Base-by-base conservation (phyloP, 495 filamentous ascomycete genomes). In the Trypethelium eluteriae region DNA sequence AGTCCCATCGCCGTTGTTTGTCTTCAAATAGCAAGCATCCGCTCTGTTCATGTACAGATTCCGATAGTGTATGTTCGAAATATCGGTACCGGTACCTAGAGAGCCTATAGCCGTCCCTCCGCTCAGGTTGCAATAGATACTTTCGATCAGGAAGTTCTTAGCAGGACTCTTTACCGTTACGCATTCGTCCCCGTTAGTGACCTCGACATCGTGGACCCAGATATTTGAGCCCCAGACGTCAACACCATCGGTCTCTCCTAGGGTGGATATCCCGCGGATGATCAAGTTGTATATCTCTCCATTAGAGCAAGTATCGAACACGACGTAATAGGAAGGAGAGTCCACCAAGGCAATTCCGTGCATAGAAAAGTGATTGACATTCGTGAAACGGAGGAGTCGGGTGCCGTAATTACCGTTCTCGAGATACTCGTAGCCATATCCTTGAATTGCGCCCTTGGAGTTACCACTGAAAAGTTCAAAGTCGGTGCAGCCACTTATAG, bases 201-300 rank as follows among this genome's bases (percentile, higher is more conserved):
- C 82, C 69, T 81, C 76, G 53, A 84, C 73, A 75, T 84, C 73
- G 64, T 84, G 83, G 65, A 84, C 72, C 76, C 79, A 79, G 59
- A 83, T 79, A 66, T 84, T 84, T 50, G 70, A 74, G 46, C 79
- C 79, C 76, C 79, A 80, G 7, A 81, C 72, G 72, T 83, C 81
- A 64, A 85, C 76, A 12, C 82, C 82, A 72, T 83, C 81, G 57
- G 82, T 68, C 32, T 80, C 81, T 62, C 81, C 82, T 38, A 73
- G 67, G 62, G 82, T 75, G 16, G 74, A 79, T 9, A 59, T 50
- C 39, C 82, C 81, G 7, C 80, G 79, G 67, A 84, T 80, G n/a
- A 80, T 79, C 74, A 84, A 78, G 63, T 84, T 80, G 65, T 85
- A 84, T 6, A 80, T 74, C 68, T 83, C 80, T 6, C 79, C 79